These are phyloP conservation scores for Suaeda aralocaspica DNA, from an alignment of 148 eudicot species.

Conservation along the genomic window DNA sequence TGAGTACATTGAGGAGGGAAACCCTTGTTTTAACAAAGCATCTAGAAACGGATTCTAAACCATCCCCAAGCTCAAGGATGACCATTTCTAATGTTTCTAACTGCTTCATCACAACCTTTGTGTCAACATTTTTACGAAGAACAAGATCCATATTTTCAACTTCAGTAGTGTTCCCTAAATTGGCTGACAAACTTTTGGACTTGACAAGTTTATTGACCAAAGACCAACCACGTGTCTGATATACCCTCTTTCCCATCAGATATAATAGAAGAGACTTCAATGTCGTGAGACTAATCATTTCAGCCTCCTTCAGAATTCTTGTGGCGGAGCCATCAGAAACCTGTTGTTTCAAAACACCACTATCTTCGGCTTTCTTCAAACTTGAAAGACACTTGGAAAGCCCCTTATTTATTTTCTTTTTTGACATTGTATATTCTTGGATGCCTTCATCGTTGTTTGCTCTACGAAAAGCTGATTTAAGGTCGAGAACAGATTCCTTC, in stretches of 20 bases:
- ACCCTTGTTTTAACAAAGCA: constrained; percentile 40
- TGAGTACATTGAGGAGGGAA: constrained; percentile 42
- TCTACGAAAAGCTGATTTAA: constrained; percentile 41
- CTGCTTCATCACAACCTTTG: constrained; percentile 20
- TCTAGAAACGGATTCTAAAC: constrained; percentile 28
- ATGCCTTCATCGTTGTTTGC: constrained; percentile 19
- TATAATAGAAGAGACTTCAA: constrained; percentile 31
- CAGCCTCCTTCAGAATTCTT: constrained; percentile 29
- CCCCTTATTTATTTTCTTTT: constrained; percentile 34
- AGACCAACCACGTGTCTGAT: constrained; percentile 31
- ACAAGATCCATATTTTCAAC: constrained; percentile 24
- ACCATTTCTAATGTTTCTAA: constrained; percentile 26
- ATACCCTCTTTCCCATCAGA: constrained; percentile 24
- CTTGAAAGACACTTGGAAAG: constrained; percentile 31
- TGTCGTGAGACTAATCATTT: constrained; percentile 23
- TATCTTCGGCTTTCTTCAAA: constrained; percentile 24
- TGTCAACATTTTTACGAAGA: neutral
- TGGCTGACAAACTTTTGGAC: constrained; percentile 4
- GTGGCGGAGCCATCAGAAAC: neutral
- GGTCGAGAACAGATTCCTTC: constrained; percentile 33
- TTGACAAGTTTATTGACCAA: constrained; percentile 29
- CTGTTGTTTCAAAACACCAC: neutral
- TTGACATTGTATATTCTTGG: constrained; percentile 24
- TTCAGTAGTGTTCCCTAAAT: constrained; percentile 6
- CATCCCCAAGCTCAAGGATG: constrained; percentile 25